Evolutionary conservation across 345 rosid species (phyloP), one percentile per base, ranked within the genome.

Genomic region (Acer yangbiense): DNA sequence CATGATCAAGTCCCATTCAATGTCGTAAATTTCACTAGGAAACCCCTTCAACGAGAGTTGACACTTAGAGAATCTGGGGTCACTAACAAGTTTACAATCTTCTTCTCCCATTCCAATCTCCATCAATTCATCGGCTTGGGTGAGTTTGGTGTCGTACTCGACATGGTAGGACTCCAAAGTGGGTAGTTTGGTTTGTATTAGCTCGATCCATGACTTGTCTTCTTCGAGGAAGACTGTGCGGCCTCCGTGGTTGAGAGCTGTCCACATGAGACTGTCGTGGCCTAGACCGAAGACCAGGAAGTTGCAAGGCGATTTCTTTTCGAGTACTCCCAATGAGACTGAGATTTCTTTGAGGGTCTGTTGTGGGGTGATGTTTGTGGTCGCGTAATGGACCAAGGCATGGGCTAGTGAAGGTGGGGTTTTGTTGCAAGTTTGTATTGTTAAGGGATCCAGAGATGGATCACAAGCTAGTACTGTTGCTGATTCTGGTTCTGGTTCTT

Each of bases 201-300:
- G 92, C 10, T 73, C 80, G 64, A 95, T 93, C 98, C 99, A 95
- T 0, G 84, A 80, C 79, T 87, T 83, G 83, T 95, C 94, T 79
- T 95, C 97, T 17, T 95, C 98, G 1, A 95, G 90, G 78, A 95
- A 95, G 1, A 93, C 82, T 0, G 98, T 95, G 52, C 99, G 86
- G 55, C 99, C 98, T 0, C 98, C 94, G 27, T 89, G 84, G 76
- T 95, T 95, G 65, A 95, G 89, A 0, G 94, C 75, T 8, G 89
- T 67, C 99, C 98, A 95, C 99, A 93, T 93, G 20, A 93, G 90
- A 84, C 99, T 95, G 83, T 93, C 99, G 75, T 89, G 89, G 43
- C 98, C 98, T 0, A 95, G 84, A 65, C 99, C 99, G 44, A 93
- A 93, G 32, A 95, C 92, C 1, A 95, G 83, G 82, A 95, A 93